Evolutionary conservation across 768 basidiomycete genomes (phyloP), one percentile per base, ranked within the genome.

Genomic region (Termitomyces heimii): DNA sequence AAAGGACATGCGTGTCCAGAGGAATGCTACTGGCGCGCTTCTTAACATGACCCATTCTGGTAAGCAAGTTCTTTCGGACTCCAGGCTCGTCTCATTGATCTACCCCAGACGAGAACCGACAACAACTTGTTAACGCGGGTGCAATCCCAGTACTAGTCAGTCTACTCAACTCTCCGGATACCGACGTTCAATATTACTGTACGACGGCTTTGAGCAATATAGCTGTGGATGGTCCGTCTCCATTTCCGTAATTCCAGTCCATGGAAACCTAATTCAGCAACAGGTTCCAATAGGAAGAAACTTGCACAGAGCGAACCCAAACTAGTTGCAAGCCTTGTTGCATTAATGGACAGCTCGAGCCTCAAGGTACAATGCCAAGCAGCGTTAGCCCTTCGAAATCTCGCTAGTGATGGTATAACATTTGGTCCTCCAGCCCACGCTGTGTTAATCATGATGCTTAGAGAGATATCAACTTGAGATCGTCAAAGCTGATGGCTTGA

Each of bases 111-210:
- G 97, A 99, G 76, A 99, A 99, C 71, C 81, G 97, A 54, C 96
- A 98, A 67, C 96, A 98, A 65, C 88, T 99, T 55, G 97, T 99
- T 63, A 94, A 94, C 63, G 97, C 97, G 29, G 97, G 97, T 4
- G 97, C 97, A 22, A 98, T 99, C 58, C 97, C 97, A 16, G 97
- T 99, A 31, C 82, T 96, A 12, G 97, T 99, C 62, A 88, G 88
- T 66, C 79, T 99, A 34, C 78, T 99, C 60, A 97, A 95, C 68
- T 94, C 92, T 5, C 85, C 90, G 48, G 97, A 99, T 70, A 99
- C 97, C n/a, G 97, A 99, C 68, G 97, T 99, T 2, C 97, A 99
- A 70, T 99, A 99, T 68, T 99, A 99, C 70, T 99, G 97, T 73
- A 99, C 97, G 6, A 99, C 97, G 13, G 97, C 97, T 6, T 74